Percentiles rank a stretch among this genome's conserved stretches.
These are phyloP conservation scores for Papiliotrema flavescens DNA, from an alignment of 1,284 basidiomycete species.

Conservation along the genomic window DNA sequence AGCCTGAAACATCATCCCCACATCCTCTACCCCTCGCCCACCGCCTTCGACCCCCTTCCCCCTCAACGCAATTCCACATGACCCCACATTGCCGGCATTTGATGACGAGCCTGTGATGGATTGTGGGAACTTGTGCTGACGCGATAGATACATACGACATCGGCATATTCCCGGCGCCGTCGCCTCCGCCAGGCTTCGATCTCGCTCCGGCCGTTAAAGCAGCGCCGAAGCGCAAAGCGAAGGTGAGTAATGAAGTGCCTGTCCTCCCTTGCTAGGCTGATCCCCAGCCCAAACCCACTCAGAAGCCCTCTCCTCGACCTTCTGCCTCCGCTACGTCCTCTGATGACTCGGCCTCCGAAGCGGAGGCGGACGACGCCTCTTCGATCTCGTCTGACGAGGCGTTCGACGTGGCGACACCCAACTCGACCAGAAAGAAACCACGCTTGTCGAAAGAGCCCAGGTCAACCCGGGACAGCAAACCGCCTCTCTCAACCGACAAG, in stretches of 20 bases:
- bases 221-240: neutral
- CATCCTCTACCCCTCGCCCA: no score
- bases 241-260: neutral
- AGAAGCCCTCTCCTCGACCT: neutral
- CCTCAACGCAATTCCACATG: no score
- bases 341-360: neutral
- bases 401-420: neutral
- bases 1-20: no score
- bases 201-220: neutral
- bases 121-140: no score
- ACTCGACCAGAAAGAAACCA: neutral
- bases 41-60: no score
- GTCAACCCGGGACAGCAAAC: neutral
- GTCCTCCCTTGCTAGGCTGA: neutral
- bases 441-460: neutral
- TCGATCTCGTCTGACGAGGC: constrained; percentile 1
- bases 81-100: no score
- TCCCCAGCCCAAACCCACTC: neutral
- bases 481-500: neutral
- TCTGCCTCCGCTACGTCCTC: neutral
- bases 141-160: constrained; percentile 33
- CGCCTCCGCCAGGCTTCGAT: constrained; percentile 24
- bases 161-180: constrained; percentile 28
- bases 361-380: neutral
- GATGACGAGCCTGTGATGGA: no score